Evolutionary conservation across 257 asterid genomes (phyloP).

Genomic region (Petunia axillaris): DNA sequence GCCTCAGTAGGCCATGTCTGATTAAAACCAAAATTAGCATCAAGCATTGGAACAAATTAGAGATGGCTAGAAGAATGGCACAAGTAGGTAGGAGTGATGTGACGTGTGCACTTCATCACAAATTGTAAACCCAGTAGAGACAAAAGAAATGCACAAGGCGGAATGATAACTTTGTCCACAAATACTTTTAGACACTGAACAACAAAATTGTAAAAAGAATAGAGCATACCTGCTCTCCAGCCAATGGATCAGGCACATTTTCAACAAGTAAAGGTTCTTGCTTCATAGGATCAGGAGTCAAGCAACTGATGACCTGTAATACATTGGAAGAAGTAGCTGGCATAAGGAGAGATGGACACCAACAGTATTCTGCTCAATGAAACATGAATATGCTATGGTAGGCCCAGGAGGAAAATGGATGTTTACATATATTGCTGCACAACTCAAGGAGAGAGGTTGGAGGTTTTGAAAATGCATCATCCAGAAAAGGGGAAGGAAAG

Average conservation of each 20-base stretch:
- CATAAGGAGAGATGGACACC: conserved; percentile 25
- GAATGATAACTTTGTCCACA: neutral
- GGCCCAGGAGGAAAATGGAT: conserved; percentile 3
- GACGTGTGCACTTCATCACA: neutral
- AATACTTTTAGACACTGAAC: neutral
- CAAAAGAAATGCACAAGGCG: neutral
- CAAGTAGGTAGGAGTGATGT: conserved; percentile 18
- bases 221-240: conserved; percentile 88
- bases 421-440: neutral
- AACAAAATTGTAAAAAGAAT: neutral
- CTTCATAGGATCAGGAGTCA: conserved; percentile 85
- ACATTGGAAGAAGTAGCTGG: conserved; percentile 23
- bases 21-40: conserved; percentile 31
- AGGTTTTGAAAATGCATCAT: neutral
- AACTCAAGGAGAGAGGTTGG: conserved; percentile 6
- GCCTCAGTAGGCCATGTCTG: conserved; percentile 99
- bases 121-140: neutral
- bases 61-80: conserved; percentile 10
- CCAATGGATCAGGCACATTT: conserved; percentile 80
- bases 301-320: conserved; percentile 70
- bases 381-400: neutral
- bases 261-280: conserved; percentile 82
- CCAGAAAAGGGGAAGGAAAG: conserved; percentile 1
- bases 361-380: neutral
- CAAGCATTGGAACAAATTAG: conserved; percentile 19